A percentile compares a stretch with the other conserved stretches of the same genome.
These are phyloP conservation scores for Acorus gramineus DNA, from an alignment of 106 monocot genomes.

Conservation along the genomic window DNA sequence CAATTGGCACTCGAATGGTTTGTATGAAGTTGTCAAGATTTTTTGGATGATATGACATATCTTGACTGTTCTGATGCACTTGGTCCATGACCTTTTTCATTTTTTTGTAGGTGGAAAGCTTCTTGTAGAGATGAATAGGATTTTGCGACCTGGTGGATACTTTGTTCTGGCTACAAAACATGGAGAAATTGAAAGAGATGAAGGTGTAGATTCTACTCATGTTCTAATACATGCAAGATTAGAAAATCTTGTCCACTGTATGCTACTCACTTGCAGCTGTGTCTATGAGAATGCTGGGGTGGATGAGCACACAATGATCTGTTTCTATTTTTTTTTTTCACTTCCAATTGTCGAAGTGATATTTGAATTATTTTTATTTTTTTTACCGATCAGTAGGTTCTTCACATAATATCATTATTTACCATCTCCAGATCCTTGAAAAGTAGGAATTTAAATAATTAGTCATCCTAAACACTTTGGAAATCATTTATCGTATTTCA, in stretches of 20 bases:
- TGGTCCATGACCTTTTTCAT: slow-evolving; percentile 2
- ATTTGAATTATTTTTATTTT: background rate
- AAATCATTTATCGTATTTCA: no score
- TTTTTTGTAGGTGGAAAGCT: slow-evolving; percentile 60
- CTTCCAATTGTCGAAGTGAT: background rate
- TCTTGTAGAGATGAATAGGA: slow-evolving; percentile 88
- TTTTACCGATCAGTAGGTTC: background rate
- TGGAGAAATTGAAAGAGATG: slow-evolving; percentile 74
- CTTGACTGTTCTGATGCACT: background rate
- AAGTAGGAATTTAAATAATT: no score
- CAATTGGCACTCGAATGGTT: slow-evolving; percentile 77
- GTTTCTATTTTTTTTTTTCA: background rate
- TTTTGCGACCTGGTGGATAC: slow-evolving; percentile 89
- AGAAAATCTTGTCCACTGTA: no score
- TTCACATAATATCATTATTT: no score
- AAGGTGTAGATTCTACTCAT: slow-evolving; percentile 32
- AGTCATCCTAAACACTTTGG: no score
- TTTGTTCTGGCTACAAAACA: slow-evolving; percentile 62
- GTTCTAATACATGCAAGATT: no score
- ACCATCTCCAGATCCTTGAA: no score
- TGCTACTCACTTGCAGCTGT: no score
- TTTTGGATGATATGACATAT: background rate
- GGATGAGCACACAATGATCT: no score
- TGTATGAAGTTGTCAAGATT: slow-evolving; percentile 7
- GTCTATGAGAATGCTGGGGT: no score